Evolutionary conservation across 176 grass and related monocot genomes (phyloP).

Genomic region (Canna indica): DNA sequence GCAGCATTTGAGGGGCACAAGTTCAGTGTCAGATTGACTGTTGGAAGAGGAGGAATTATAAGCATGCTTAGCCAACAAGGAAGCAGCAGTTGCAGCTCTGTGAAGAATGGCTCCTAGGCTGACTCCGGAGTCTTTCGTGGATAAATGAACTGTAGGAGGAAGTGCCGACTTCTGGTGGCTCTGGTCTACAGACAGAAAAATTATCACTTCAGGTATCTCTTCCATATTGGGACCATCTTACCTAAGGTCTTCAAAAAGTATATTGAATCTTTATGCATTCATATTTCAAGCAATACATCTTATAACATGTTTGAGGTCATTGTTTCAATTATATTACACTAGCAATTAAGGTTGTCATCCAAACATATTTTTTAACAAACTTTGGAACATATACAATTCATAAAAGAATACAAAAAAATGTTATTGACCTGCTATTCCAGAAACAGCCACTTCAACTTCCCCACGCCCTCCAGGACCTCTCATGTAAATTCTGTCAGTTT

Average conservation of each 20-base stretch:
- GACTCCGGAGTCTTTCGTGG: constrained; percentile 42
- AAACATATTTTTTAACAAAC: neutral
- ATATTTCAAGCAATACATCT: constrained; percentile 1
- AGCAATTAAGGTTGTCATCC: constrained; percentile 1
- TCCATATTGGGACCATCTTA: neutral
- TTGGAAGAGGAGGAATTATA: constrained; percentile 46
- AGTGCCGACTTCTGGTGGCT: constrained; percentile 24
- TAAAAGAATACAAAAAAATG: neutral
- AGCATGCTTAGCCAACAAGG: constrained; percentile 65
- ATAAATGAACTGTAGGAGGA: constrained; percentile 11
- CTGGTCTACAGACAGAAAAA: constrained; percentile 44
- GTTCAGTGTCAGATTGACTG: constrained; percentile 32
- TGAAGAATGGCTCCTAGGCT: constrained; percentile 57
- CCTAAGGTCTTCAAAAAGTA: neutral
- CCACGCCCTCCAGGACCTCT: constrained; percentile 85
- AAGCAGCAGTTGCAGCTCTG: constrained; percentile 61
- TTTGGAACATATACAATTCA: neutral
- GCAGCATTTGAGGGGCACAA: constrained; percentile 81
- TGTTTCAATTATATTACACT: neutral
- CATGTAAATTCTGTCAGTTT: constrained; percentile 81
- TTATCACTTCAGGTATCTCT: constrained; percentile 5
- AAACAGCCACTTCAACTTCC: constrained; percentile 97
- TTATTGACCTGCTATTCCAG: constrained; percentile 56
- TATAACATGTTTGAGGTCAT: neutral
- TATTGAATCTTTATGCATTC: neutral